Evolutionary conservation across 345 rosid species (phyloP).

Genomic region (Nasturtium officinale): DNA sequence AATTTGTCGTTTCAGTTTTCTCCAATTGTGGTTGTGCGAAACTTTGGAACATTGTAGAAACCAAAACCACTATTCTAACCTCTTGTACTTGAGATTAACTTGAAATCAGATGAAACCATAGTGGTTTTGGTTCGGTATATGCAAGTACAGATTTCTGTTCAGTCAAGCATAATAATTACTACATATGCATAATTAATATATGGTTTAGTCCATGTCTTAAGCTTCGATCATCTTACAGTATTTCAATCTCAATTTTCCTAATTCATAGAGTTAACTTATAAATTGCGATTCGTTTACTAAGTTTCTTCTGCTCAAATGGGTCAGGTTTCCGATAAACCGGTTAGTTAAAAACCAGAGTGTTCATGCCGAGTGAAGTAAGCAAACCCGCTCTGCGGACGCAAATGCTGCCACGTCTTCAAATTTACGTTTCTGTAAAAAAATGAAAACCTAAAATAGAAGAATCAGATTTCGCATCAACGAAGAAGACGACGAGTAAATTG

Average conservation of each 20-base stretch:
- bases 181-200: no score
- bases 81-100: background rate
- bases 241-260: background rate
- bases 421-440: conserved; percentile 20
- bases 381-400: conserved; percentile 46
- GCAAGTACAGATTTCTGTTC: no score
- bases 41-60: background rate
- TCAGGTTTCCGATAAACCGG: conserved; percentile 14
- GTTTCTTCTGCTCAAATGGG: background rate
- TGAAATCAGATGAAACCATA: background rate
- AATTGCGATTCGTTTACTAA: background rate
- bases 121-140: background rate
- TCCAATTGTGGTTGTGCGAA: background rate
- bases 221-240: background rate
- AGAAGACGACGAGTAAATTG: conserved; percentile 31
- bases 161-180: no score
- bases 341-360: conserved; percentile 1
- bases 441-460: conserved; percentile 6
- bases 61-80: background rate
- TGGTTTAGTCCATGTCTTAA: no score
- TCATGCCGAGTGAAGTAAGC: conserved; percentile 36
- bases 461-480: conserved; percentile 34
- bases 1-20: background rate
- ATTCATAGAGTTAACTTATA: background rate
- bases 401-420: conserved; percentile 42